These are phyloP conservation scores for Puccinia triticina DNA, from an alignment of 1,284 basidiomycete species.

Conservation along the genomic window DNA sequence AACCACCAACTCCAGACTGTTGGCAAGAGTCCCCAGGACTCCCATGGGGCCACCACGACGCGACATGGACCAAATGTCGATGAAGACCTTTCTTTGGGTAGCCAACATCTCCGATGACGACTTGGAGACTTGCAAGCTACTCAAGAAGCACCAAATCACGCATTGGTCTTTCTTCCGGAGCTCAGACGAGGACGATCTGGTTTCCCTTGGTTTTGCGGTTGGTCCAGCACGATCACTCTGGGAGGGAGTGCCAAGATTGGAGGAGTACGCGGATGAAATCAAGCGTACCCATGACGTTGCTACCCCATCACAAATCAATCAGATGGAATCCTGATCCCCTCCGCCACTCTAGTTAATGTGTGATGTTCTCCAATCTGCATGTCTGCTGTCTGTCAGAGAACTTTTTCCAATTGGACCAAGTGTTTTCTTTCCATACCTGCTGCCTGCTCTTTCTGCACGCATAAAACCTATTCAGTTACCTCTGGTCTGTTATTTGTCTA, in stretches of 20 bases:
- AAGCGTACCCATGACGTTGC: too few species aligned
- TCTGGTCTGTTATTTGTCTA: too few species aligned
- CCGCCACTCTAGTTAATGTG: too few species aligned
- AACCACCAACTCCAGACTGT: not conserved
- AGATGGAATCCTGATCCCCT: too few species aligned
- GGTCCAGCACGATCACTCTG: not conserved
- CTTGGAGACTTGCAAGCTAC: too few species aligned
- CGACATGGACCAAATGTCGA: not conserved
- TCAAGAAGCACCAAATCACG: not conserved
- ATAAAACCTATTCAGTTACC: too few species aligned
- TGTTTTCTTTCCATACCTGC: too few species aligned
- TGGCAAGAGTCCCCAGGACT: not conserved
- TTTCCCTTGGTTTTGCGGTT: not conserved
- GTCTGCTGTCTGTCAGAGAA: too few species aligned
- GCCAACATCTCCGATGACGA: not conserved
- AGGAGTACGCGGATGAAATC: not conserved
- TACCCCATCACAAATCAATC: too few species aligned
- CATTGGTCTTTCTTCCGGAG: conserved; percentile 6
- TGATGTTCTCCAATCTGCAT: too few species aligned
- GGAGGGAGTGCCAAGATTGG: not conserved
- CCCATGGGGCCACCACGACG: not conserved
- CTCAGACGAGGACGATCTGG: not conserved
- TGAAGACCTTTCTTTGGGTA: not conserved
- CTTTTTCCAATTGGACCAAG: too few species aligned
- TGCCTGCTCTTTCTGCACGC: too few species aligned